Evolutionary conservation across 169 alveolate genomes (phyloP), one percentile per base, ranked within the genome.

Genomic region (Cryptosporidium meleagridis): DNA sequence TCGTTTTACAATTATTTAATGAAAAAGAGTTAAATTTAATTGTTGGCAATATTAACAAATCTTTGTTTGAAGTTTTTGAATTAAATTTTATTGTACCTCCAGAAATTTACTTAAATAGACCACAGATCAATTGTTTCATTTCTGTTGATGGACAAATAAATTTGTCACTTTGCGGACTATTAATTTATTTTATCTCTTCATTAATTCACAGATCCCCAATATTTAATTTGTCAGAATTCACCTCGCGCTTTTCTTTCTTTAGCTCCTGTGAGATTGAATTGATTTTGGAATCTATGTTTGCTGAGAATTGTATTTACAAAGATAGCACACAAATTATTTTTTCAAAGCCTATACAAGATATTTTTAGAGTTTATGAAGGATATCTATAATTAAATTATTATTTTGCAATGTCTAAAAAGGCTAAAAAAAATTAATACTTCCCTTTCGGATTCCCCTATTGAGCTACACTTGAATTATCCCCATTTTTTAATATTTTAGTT

Each of bases 231-330:
- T 23, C 73, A 16, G 75, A 80, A 18, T 65, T 62, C 48, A 62
- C 68, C 16, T 41, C 61, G 14, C 53, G 67, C 7, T 80, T 80
- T 37, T 62, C 89, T n/a, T 26, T 80, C n/a, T 80, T 80, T 48
- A 48, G 58, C 29, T 26, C 29, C 18, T 80, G 89, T 62, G 89
- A 80, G 29, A 41, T 80, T 26, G 75, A 80, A 31, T 65, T 80
- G 26, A 23, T 80, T 10, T 10, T 80, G 39, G 89, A 80, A 65
- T 80, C 89, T 62, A 31, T 80, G 89, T 35, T 62, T 61, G 89
- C 62, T n/a, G 89, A 80, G 41, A 48, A 37, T 44, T 80, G 89
- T 44, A 5, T 80, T 5, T 59, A 61, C 41, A 80, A 29, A 39
- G 53, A 80, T 65, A 44, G 33, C 12, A 37, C 89, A 26, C 39